These are phyloP conservation scores for Areca catechu DNA, from an alignment of 176 grass and related monocot species.

Conservation along the genomic window DNA sequence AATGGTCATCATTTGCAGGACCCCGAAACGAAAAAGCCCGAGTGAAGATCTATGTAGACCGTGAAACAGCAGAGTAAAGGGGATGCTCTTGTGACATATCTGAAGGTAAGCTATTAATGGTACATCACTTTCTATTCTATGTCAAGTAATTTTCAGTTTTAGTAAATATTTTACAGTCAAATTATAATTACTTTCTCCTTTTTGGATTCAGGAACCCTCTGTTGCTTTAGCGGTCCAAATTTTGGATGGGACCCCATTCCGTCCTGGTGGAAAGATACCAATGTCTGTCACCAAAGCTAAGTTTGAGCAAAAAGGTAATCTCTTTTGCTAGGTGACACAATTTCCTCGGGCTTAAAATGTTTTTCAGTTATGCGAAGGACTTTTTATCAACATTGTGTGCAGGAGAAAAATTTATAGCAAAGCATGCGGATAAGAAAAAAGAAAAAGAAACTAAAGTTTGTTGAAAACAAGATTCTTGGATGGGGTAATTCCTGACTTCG, in stretches of 20 bases:
- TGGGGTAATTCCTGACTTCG: slow-evolving; percentile 58
- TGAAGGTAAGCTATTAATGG: slow-evolving; percentile 42
- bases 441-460: slow-evolving; percentile 83
- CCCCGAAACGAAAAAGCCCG: slow-evolving; percentile 78
- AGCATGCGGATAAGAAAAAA: slow-evolving; percentile 78
- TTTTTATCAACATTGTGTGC: slow-evolving; percentile 11
- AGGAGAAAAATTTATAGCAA: slow-evolving; percentile 72
- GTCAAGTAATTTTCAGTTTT: no score
- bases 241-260: slow-evolving; percentile 72
- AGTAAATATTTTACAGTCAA: no score
- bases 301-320: slow-evolving; percentile 91
- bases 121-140: not conserved
- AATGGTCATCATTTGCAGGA: slow-evolving; percentile 41
- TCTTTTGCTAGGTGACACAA: not conserved
- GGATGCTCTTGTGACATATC: slow-evolving; percentile 81
- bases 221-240: slow-evolving; percentile 75
- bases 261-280: slow-evolving; percentile 61
- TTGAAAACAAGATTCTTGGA: slow-evolving; percentile 91
- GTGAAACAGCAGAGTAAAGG: slow-evolving; percentile 80
- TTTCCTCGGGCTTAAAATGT: no score
- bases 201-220: slow-evolving; percentile 66
- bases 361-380: no score
- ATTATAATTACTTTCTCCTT: slow-evolving; percentile 7
- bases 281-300: slow-evolving; percentile 74
- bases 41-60: slow-evolving; percentile 88